Conservation (phyloP, 768 basidiomycete species). For the Boletus pseudopeckii region DNA sequence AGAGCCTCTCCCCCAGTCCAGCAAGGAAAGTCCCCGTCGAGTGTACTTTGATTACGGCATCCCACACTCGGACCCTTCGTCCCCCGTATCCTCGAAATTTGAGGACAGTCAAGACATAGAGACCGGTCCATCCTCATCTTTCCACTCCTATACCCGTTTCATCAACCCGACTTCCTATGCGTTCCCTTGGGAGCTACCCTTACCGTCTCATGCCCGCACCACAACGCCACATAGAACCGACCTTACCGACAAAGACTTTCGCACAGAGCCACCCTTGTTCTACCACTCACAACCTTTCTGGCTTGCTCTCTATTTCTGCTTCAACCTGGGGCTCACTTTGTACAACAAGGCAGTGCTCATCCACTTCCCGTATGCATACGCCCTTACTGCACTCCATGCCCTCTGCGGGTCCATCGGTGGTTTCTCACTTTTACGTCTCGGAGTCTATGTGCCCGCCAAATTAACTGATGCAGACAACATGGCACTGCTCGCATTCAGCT, state of each 20-base stretch:
- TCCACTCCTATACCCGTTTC: background rate
- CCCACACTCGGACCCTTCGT: constrained; percentile 2
- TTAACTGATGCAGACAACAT: constrained; percentile 50
- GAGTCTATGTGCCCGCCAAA: constrained; percentile 55
- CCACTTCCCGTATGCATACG: constrained; percentile 93
- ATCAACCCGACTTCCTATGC: constrained; percentile 8
- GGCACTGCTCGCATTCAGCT: constrained; percentile 76
- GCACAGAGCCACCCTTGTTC: constrained; percentile 17
- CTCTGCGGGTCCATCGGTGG: constrained; percentile 83
- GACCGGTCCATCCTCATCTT: background rate
- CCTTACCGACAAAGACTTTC: constrained; percentile 3
- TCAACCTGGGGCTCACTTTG: constrained; percentile 89
- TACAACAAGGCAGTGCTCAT: constrained; percentile 95
- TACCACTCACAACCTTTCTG: constrained; percentile 44
- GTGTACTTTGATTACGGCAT: constrained; percentile 23
- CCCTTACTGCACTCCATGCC: constrained; percentile 89
- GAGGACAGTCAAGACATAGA: constrained; percentile 1
- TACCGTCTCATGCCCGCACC: constrained; percentile 11
- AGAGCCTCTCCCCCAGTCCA: background rate
- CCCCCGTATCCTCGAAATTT: constrained; percentile 1
- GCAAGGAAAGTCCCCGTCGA: constrained; percentile 18
- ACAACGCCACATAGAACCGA: background rate
- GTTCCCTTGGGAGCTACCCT: constrained; percentile 20
- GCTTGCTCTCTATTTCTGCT: constrained; percentile 80
- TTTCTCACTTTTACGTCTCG: constrained; percentile 55